Percentiles rank a stretch among this genome's conserved stretches.
Conservation (phyloP, 2,329 filamentous ascomycete species). For the Fusarium heterosporum region DNA sequence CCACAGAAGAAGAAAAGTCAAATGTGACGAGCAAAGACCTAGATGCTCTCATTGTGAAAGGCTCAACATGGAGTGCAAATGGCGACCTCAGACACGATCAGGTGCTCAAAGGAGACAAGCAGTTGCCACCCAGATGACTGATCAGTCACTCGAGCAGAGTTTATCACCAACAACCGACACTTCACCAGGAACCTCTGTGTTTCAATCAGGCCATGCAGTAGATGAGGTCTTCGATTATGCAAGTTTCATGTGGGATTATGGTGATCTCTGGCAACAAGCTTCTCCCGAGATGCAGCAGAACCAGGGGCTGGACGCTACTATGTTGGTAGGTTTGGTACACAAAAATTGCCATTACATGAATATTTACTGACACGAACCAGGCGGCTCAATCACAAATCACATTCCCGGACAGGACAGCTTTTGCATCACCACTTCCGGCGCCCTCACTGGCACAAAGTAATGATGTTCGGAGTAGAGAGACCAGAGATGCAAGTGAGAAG, state of each 20-base stretch:
- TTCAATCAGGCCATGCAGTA: conserved; percentile 50
- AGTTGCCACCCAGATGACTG: conserved; percentile 8
- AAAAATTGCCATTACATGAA: no score
- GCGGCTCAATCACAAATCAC: conserved; percentile 40
- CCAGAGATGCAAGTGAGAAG: conserved; percentile 36
- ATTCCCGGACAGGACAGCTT: conserved; percentile 42
- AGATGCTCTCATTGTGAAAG: conserved; percentile 64
- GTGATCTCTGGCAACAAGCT: conserved; percentile 52
- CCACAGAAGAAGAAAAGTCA: conserved; percentile 60
- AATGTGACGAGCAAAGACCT: conserved; percentile 63
- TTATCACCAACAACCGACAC: conserved; percentile 47
- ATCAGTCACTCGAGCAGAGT: conserved; percentile 34
- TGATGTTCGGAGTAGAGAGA: conserved; percentile 25
- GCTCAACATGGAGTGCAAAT: conserved; percentile 64
- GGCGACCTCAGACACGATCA: conserved; percentile 54
- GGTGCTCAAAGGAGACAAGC: conserved; percentile 36
- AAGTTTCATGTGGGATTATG: conserved; percentile 61
- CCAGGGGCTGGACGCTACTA: conserved; percentile 41
- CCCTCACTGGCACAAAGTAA: conserved; percentile 40
- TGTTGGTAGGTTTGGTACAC: conserved; percentile 32
- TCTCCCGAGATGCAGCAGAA: conserved; percentile 44
- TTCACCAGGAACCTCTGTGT: conserved; percentile 44
- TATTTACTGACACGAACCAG: conserved; percentile 13
- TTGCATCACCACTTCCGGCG: conserved; percentile 36
- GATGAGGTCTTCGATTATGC: conserved; percentile 61